phyloP scores from a whole-genome alignment of 257 asterid genomes.

The Thymus mandschuricus region DNA sequence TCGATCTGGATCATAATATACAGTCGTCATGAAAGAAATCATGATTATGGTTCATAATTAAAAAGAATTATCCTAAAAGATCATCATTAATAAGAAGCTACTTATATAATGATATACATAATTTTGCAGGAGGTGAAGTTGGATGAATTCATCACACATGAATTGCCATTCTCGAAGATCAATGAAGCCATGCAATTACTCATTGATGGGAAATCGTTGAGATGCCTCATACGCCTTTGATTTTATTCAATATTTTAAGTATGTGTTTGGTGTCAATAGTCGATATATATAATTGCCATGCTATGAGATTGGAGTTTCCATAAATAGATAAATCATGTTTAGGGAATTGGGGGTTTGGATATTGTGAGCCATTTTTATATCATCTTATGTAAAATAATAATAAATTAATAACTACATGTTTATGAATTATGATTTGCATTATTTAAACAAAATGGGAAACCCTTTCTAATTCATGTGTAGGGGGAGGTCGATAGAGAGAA shows the following conservation, averaged over 20 bases:
- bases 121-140: conserved; percentile 67
- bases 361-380: too few species aligned
- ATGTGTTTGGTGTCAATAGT: neutral
- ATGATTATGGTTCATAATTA: too few species aligned
- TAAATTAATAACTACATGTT: too few species aligned
- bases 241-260: neutral
- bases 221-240: conserved; percentile 79
- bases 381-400: too few species aligned
- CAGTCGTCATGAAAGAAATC: too few species aligned
- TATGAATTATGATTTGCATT: too few species aligned
- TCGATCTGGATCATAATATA: too few species aligned
- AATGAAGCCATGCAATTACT: conserved; percentile 79
- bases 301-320: neutral
- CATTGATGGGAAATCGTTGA: conserved; percentile 68
- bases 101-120: neutral
- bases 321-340: neutral
- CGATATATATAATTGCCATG: neutral
- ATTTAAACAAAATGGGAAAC: too few species aligned
- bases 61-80: too few species aligned
- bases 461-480: too few species aligned
- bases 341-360: too few species aligned
- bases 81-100: neutral
- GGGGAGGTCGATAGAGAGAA: too few species aligned
- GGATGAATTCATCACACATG: conserved; percentile 86
- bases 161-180: conserved; percentile 67